Base-by-base conservation (phyloP, 2,329 filamentous ascomycete genomes). In the Drechslerella coelobrocha region DNA sequence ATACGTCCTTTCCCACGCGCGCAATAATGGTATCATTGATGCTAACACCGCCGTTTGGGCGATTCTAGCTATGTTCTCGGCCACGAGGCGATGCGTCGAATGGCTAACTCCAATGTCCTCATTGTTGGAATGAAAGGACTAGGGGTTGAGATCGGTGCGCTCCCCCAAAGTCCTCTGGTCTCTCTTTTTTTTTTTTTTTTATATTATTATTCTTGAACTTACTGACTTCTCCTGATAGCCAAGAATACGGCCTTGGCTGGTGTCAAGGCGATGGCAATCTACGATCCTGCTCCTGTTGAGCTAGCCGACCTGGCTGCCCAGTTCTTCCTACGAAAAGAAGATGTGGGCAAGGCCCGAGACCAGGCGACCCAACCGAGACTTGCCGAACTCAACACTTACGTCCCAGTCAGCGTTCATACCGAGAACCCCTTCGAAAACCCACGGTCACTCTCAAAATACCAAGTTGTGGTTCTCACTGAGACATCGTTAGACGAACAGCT, bases 201-300 rank as follows among this genome's bases (percentile, higher is more conserved):
- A n/a, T n/a, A 17, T 1, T 24, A 31, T 23, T 31, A 17, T 56
- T n/a, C n/a, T n/a, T 45, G 54, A 43, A 55, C 52, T 52, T 6
- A 27, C 41, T 65, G 31, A 37, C 21, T 12, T 2, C 6, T 23
- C n/a, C 56, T 26, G 54, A n/a, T 73, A 83, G 93, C 94, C 77
- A 99, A 99, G 85, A 99, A 99, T 78, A 91, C 99, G 77, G 94
- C 94, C 69, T 88, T 99, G 76, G 94, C 94, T 76, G 94, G 94
- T 79, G 94, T 99, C 81, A 99, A 99, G 84, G 97, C 92, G 78
- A 82, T 99, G 75, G 94, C 93, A 1, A 85, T 99, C 61, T 91
- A 92, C 82, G 94, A 99, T 78, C 93, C 94, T 50, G 86, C 88
- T 51, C 91, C 91, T 43, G 89, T 90, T 59, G 84, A 88, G 75